Evolutionary conservation across 352 stramenopile genomes (phyloP), one percentile per base, ranked within the genome.

Genomic region (Peronospora farinosa): DNA sequence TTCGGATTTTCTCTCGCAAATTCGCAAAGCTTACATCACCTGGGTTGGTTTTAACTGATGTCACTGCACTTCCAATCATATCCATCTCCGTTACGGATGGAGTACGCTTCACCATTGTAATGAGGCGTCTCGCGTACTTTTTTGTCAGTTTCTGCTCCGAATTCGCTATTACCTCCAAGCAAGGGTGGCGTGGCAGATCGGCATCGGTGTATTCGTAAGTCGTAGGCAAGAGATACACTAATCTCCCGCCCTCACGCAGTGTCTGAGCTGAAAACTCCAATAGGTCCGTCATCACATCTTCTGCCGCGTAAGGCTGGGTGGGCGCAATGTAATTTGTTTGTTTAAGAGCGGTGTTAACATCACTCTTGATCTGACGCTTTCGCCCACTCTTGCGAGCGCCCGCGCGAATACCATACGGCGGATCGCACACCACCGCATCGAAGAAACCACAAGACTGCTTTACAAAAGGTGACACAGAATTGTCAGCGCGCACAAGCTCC

Each of bases 251-350:
- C 25, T 88, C 65, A 5, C 69, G 68, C 41, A 97, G 67, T 16
- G 75, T 84, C 40, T 66, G 60, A 5, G 88, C 84, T 7, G 86
- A 68, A 51, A 98, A 91, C 56, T 97, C 78, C 16, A 99, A 71
- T 40, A 99, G 64, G 65, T 99, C 96, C 1, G 82, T 78, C 89
- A 99, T 97, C 32, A 99, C 93, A 66, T 98, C 96, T 36, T 96
- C 93, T 6, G 97, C 91, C 5, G 86, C 69, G 72, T 99, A 99
- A 27, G 87, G 78, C 57, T 96, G 84, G 11, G 96, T 99, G 38
- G 92, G 86, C 13, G 95, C 86, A 57, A 99, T 97, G 66, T 98
- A 97, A 54, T 94, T 89, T 35, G 85, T 65, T 36, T 91, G 65
- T 51, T 95, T 75, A n/a, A 59, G 41, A 0, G 51, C 45, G 17